A percentile compares a stretch with the other conserved stretches of the same genome.
Evolutionary conservation across 768 basidiomycete species (phyloP).

Genomic region (Tubosaeta sp.): DNA sequence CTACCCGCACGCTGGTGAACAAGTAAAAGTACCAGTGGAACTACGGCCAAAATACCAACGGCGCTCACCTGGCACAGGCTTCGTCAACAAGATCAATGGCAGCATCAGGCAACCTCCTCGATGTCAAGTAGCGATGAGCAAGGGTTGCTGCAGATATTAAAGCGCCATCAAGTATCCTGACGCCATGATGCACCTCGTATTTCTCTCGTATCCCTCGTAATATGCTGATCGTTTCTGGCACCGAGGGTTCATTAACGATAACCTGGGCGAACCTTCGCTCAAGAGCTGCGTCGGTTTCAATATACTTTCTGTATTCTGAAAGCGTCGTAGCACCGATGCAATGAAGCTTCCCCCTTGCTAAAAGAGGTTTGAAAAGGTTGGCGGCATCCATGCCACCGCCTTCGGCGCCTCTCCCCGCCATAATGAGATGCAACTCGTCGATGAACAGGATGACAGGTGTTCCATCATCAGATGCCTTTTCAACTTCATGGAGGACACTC

Average conservation of each 20-base stretch:
- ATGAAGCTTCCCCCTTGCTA: constrained; percentile 77
- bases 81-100: constrained; percentile 94
- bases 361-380: constrained; percentile 87
- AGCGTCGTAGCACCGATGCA: constrained; percentile 91
- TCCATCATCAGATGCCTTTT: constrained; percentile 78
- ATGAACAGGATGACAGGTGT: constrained; percentile 88
- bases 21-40: not conserved
- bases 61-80: constrained; percentile 74
- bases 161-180: constrained; percentile 83
- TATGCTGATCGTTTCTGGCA: constrained; percentile 88
- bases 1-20: constrained; percentile 70
- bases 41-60: not conserved
- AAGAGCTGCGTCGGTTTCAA: constrained; percentile 88
- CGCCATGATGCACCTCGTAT: constrained; percentile 90
- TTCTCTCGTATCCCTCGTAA: constrained; percentile 92
- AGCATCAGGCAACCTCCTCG: constrained; percentile 72
- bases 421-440: constrained; percentile 92
- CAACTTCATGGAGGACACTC: constrained; percentile 86
- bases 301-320: constrained; percentile 87
- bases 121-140: constrained; percentile 89
- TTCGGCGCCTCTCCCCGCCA: constrained; percentile 80
- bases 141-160: constrained; percentile 87
- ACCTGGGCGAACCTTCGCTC: constrained; percentile 94
- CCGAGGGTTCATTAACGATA: constrained; percentile 84
- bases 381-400: constrained; percentile 93